phyloP scores from a whole-genome alignment of 1,284 basidiomycete species.

The Heterobasidion parviporum region DNA sequence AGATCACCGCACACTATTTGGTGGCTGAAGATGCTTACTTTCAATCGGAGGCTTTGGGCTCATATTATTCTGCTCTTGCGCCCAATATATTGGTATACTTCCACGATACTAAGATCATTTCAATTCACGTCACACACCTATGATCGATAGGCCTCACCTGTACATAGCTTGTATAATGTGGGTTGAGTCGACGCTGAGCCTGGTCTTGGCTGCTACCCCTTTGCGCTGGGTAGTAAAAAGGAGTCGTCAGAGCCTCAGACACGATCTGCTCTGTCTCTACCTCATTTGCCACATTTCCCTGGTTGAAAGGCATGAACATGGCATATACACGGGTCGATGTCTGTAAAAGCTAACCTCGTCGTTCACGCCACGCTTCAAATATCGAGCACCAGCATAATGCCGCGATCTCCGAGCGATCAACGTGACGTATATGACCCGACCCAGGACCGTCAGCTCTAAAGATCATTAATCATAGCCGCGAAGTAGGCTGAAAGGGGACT shows the following conservation, averaged over 20 bases:
- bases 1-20: background rate
- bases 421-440: conserved; percentile 88
- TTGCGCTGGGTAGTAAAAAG: conserved; percentile 68
- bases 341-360: conserved; percentile 51
- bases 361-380: conserved; percentile 92
- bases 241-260: conserved; percentile 87
- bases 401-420: conserved; percentile 91
- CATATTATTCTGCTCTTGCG: conserved; percentile 89
- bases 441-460: conserved; percentile 84
- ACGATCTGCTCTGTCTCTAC: conserved; percentile 99
- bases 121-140: background rate
- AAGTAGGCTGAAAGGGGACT: background rate
- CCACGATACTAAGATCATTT: conserved; percentile 66
- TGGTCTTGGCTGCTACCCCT: conserved; percentile 21
- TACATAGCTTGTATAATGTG: conserved; percentile 92
- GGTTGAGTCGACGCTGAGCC: conserved; percentile 50
- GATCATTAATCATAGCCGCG: background rate
- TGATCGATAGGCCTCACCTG: conserved; percentile 39
- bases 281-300: conserved; percentile 98
- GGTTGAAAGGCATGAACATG: background rate
- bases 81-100: conserved; percentile 95
- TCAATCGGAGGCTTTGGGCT: conserved; percentile 92
- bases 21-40: conserved; percentile 44
- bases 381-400: conserved; percentile 94
- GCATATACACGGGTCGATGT: background rate